A percentile compares a stretch with the other conserved stretches of the same genome.
phyloP scores from a whole-genome alignment of 305 asterid genomes.

The Salvia sclarea region DNA sequence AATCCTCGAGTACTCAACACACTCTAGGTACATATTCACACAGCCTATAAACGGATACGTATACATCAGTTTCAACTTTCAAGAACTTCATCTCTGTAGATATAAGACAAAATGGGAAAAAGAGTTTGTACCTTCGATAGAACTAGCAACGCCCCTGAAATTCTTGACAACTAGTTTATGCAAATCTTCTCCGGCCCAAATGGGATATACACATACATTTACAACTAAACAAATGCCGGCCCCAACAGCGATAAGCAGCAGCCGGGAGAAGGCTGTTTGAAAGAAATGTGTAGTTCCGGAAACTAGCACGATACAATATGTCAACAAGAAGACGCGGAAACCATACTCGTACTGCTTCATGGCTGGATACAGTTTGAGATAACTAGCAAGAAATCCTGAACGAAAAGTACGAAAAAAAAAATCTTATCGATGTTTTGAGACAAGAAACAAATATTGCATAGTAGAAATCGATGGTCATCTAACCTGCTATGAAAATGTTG shows the following conservation, averaged over 20 bases:
- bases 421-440: background rate
- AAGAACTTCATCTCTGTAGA: slow-evolving; percentile 12
- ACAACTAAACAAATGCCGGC: slow-evolving; percentile 68
- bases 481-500: slow-evolving; percentile 81
- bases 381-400: slow-evolving; percentile 55
- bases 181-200: slow-evolving; percentile 98
- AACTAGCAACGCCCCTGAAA: slow-evolving; percentile 70
- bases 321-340: slow-evolving; percentile 80
- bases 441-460: background rate
- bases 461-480: background rate
- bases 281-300: slow-evolving; percentile 68
- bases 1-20: slow-evolving; percentile 67
- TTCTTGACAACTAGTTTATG: slow-evolving; percentile 85
- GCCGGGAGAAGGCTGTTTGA: slow-evolving; percentile 66
- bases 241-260: slow-evolving; percentile 74
- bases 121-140: slow-evolving; percentile 70
- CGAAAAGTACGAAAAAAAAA: background rate
- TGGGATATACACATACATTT: slow-evolving; percentile 72
- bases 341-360: slow-evolving; percentile 93
- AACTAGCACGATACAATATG: slow-evolving; percentile 74
- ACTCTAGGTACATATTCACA: slow-evolving; percentile 64
- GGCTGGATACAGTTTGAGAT: slow-evolving; percentile 72
- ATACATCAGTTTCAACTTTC: slow-evolving; percentile 16
- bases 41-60: slow-evolving; percentile 54
- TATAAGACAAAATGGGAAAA: background rate